These are phyloP conservation scores for Didymellaceae sp. DNA, from an alignment of 2,329 filamentous ascomycete genomes.

Conservation along the genomic window DNA sequence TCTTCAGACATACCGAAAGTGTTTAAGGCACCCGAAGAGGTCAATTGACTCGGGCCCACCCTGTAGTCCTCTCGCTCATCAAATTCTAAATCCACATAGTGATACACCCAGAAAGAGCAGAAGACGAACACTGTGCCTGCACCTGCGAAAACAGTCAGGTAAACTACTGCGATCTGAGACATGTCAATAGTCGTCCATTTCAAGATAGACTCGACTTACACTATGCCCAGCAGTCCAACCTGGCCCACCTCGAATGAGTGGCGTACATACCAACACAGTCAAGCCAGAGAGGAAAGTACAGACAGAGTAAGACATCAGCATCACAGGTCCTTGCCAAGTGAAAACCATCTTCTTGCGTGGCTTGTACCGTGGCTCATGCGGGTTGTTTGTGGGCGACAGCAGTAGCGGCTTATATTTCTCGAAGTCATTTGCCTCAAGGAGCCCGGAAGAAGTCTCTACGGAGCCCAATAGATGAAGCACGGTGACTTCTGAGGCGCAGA, in stretches of 20 bases:
- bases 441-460: not conserved
- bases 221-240: not conserved
- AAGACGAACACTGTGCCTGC: not conserved
- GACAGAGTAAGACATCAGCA: constrained; percentile 26
- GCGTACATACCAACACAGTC: not conserved
- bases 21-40: not conserved
- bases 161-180: not conserved
- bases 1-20: not conserved
- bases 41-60: not conserved
- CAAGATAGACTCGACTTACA: not conserved
- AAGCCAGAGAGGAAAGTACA: constrained; percentile 8
- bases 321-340: constrained; percentile 23
- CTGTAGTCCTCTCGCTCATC: not conserved
- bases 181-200: not conserved
- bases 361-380: not conserved
- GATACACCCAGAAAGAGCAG: not conserved
- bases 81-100: not conserved
- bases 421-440: not conserved
- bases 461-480: constrained; percentile 1
- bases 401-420: not conserved
- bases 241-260: not conserved
- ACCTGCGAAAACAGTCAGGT: not conserved
- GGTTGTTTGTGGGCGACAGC: not conserved
- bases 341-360: constrained; percentile 22
- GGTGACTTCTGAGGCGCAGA: constrained; percentile 15